phyloP scores from a whole-genome alignment of 2,329 filamentous ascomycete genomes.

The Penicillium sumatraense region DNA sequence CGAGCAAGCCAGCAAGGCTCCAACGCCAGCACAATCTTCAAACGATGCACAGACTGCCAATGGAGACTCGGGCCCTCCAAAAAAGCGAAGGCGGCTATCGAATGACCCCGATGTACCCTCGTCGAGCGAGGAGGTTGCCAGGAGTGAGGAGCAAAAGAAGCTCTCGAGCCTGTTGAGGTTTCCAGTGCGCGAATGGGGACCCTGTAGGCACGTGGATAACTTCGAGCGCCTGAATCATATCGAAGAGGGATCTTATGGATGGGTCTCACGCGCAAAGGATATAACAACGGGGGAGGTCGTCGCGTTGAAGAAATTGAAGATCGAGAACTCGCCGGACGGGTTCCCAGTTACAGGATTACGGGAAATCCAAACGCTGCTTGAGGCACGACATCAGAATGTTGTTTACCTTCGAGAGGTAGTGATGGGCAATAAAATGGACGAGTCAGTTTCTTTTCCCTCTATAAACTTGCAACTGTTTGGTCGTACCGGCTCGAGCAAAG shows the following conservation, averaged over 20 bases:
- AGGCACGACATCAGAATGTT: slow-evolving; percentile 80
- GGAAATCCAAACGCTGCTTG: slow-evolving; percentile 89
- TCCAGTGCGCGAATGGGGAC: slow-evolving; percentile 68
- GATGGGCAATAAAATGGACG: slow-evolving; percentile 67
- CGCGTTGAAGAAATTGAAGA: slow-evolving; percentile 91
- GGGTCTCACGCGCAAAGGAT: slow-evolving; percentile 84
- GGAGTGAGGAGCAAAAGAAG: slow-evolving; percentile 29
- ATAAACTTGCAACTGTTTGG: background rate
- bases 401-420: slow-evolving; percentile 84
- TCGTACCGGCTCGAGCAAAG: background rate
- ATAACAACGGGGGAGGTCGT: slow-evolving; percentile 76
- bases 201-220: slow-evolving; percentile 78
- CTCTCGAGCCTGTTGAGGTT: slow-evolving; percentile 72
- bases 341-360: slow-evolving; percentile 90
- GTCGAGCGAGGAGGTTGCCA: slow-evolving; percentile 27
- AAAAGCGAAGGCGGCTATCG: slow-evolving; percentile 67
- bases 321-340: slow-evolving; percentile 77
- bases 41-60: slow-evolving; percentile 25
- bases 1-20: slow-evolving; percentile 55
- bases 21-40: slow-evolving; percentile 28
- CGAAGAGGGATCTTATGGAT: slow-evolving; percentile 95
- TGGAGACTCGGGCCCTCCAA: slow-evolving; percentile 50
- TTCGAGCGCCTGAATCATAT: slow-evolving; percentile 96
- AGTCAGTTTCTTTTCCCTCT: slow-evolving; percentile 49
- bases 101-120: slow-evolving; percentile 43